Conservation (phyloP, 306 rosid species). For the Rosa lucieae region DNA sequence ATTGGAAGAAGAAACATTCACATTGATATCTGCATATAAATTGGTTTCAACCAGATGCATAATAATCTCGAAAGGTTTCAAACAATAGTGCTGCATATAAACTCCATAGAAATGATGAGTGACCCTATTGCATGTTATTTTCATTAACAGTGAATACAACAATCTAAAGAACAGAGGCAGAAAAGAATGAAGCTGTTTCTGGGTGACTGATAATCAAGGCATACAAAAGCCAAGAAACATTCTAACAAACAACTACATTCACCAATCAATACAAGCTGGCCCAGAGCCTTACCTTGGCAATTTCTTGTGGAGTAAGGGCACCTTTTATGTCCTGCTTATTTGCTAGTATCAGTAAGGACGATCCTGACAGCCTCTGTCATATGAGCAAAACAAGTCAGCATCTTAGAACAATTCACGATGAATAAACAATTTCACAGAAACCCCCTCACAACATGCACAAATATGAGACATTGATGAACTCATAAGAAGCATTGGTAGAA, state of each 20-base stretch:
- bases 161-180: not conserved
- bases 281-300: conserved; percentile 57
- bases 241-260: not conserved
- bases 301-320: conserved; percentile 69
- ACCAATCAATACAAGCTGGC: not conserved
- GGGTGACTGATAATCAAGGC: not conserved
- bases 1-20: not conserved
- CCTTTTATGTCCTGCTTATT: conserved; percentile 95
- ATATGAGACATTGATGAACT: not conserved
- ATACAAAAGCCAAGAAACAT: not conserved
- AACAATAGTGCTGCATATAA: not conserved
- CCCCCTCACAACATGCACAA: not conserved
- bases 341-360: conserved; percentile 83
- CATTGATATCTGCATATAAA: not conserved
- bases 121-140: not conserved
- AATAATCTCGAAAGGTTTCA: not conserved
- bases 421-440: not conserved
- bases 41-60: not conserved
- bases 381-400: conserved; percentile 14
- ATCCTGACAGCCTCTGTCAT: conserved; percentile 78
- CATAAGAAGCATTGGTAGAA: not conserved
- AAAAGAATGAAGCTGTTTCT: not conserved
- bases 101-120: not conserved
- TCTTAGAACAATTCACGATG: not conserved
- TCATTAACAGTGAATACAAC: not conserved